Conservation (phyloP, 495 filamentous ascomycete genomes). For the Beverwykella pulmonaria region DNA sequence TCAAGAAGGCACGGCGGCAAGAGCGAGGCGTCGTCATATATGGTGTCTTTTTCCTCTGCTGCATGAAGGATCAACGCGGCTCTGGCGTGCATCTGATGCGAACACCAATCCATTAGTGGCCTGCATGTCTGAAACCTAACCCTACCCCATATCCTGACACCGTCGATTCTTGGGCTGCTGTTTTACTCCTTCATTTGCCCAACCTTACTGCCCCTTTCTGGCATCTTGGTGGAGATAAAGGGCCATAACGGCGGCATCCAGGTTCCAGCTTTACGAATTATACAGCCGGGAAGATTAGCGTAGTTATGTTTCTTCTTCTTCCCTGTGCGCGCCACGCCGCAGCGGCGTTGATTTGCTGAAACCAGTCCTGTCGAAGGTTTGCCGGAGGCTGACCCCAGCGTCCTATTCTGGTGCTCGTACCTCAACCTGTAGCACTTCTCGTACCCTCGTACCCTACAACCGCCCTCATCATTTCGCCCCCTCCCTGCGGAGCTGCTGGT, state of each 20-base stretch:
- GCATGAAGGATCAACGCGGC: constrained; percentile 25
- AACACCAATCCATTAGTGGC: background rate
- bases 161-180: background rate
- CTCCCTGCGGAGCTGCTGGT: constrained; percentile 4
- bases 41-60: background rate
- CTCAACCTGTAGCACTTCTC: background rate
- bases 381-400: background rate
- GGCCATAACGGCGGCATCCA: background rate
- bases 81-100: constrained; percentile 5
- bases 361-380: background rate
- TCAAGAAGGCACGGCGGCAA: background rate
- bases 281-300: background rate
- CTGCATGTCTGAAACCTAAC: constrained; percentile 24
- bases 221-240: background rate
- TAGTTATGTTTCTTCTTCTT: background rate
- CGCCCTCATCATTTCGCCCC: background rate
- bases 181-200: background rate
- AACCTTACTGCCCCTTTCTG: background rate
- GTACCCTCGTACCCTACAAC: too few relatives aligned
- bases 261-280: background rate
- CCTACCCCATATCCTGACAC: background rate
- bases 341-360: background rate
- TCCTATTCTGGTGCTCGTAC: background rate
- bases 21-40: background rate
- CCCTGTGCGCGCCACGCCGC: background rate